Conservation (phyloP, 2,329 filamentous ascomycete species). For the Epichloe gansuensis region DNA sequence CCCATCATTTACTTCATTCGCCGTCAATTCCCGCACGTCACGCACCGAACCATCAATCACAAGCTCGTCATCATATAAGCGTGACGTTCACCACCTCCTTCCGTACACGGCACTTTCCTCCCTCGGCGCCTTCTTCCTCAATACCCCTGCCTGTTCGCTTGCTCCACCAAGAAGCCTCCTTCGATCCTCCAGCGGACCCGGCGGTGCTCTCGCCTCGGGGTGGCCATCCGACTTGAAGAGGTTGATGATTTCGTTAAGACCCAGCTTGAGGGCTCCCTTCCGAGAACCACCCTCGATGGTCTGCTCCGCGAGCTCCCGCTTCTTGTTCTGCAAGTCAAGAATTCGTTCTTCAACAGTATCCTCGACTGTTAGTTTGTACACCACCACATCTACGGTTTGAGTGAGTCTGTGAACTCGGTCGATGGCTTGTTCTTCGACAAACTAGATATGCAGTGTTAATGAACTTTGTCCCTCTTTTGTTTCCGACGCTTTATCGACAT, state of each 20-base stretch:
- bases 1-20: too few species aligned
- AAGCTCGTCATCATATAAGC: neutral
- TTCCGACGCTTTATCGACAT: too few species aligned
- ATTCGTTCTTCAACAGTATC: slow-evolving; percentile 89
- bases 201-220: slow-evolving; percentile 10
- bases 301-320: slow-evolving; percentile 79
- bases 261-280: slow-evolving; percentile 67
- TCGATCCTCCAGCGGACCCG: slow-evolving; percentile 5
- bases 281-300: slow-evolving; percentile 75
- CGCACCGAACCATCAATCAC: neutral
- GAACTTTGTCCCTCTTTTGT: neutral
- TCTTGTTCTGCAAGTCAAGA: slow-evolving; percentile 86
- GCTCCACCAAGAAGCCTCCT: slow-evolving; percentile 5
- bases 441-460: slow-evolving; percentile 33
- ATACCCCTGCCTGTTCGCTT: slow-evolving; percentile 8
- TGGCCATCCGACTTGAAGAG: slow-evolving; percentile 61
- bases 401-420: slow-evolving; percentile 97
- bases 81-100: slow-evolving; percentile 24
- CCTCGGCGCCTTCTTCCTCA: slow-evolving; percentile 19
- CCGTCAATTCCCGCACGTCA: neutral
- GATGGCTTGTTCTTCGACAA: slow-evolving; percentile 97
- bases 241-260: slow-evolving; percentile 84
- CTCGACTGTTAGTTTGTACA: slow-evolving; percentile 85
- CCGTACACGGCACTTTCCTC: slow-evolving; percentile 29
- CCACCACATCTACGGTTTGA: slow-evolving; percentile 85